phyloP scores from a whole-genome alignment of 106 monocot species.

The Xerophyta viscosa region DNA sequence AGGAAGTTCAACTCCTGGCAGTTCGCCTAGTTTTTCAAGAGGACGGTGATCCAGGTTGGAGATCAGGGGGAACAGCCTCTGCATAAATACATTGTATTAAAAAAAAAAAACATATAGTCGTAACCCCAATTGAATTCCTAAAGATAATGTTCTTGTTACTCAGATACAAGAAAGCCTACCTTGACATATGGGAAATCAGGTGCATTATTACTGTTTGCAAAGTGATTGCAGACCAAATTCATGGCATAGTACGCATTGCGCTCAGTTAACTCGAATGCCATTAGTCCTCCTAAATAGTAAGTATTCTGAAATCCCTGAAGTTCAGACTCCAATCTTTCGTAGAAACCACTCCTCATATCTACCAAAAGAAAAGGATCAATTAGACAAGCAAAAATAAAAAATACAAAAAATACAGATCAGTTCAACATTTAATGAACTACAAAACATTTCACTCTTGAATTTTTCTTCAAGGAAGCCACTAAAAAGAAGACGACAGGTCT shows the following conservation, averaged over 20 bases:
- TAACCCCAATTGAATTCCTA: too few relatives aligned
- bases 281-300: constrained; percentile 44
- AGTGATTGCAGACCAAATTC: constrained; percentile 34
- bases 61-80: constrained; percentile 40
- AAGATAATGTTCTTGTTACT: too few relatives aligned
- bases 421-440: not conserved
- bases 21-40: constrained; percentile 29
- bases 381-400: constrained; percentile 4
- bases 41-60: constrained; percentile 3
- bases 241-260: constrained; percentile 43
- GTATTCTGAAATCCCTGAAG: constrained; percentile 52
- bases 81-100: constrained; percentile 4
- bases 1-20: constrained; percentile 30
- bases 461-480: too few relatives aligned
- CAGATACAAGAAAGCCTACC: constrained; percentile 10
- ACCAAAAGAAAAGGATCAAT: constrained; percentile 4
- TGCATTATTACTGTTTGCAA: constrained; percentile 15
- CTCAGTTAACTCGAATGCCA: constrained; percentile 53
- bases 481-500: too few relatives aligned
- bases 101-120: too few relatives aligned
- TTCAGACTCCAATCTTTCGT: constrained; percentile 34
- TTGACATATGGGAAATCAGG: constrained; percentile 36
- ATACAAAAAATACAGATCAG: not conserved
- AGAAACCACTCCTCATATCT: constrained; percentile 47
- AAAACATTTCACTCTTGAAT: too few relatives aligned